Evolutionary conservation across 2,329 filamentous ascomycete species (phyloP).

Genomic region (Penicillium sp.): DNA sequence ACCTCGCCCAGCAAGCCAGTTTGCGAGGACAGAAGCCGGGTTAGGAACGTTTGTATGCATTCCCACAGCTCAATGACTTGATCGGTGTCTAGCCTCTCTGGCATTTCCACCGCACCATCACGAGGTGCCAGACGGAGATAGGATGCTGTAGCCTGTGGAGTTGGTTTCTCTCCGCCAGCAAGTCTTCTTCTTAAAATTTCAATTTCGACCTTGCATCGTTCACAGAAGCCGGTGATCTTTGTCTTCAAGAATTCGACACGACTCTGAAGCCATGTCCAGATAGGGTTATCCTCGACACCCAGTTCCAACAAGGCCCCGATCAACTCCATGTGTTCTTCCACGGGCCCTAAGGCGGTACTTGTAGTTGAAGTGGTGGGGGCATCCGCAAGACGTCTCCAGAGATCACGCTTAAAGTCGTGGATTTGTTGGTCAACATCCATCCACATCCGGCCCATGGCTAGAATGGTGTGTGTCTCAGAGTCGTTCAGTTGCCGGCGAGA

Average conservation of each 20-base stretch:
- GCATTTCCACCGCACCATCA: constrained; percentile 54
- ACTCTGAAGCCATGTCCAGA: constrained; percentile 90
- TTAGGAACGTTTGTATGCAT: constrained; percentile 67
- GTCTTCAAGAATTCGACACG: constrained; percentile 81
- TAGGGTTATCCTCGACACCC: constrained; percentile 89
- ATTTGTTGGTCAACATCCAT: constrained; percentile 82
- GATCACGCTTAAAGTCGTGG: constrained; percentile 73
- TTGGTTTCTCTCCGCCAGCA: constrained; percentile 63
- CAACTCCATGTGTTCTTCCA: constrained; percentile 83
- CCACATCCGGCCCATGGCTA: constrained; percentile 91
- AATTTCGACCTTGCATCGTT: constrained; percentile 83
- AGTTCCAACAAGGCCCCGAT: constrained; percentile 84
- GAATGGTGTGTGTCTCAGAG: constrained; percentile 70
- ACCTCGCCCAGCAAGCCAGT: constrained; percentile 81
- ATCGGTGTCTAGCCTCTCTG: constrained; percentile 62
- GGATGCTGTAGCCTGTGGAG: constrained; percentile 58
- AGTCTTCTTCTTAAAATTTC: constrained; percentile 79
- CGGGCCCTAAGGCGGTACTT: constrained; percentile 45
- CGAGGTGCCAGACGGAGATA: constrained; percentile 67
- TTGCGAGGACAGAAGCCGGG: constrained; percentile 60
- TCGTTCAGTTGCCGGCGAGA: constrained; percentile 56
- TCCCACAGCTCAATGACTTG: constrained; percentile 90
- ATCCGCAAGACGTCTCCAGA: constrained; percentile 72
- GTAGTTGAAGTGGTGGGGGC: constrained; percentile 51
- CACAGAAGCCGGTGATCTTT: constrained; percentile 69